Evolutionary conservation across 306 rosid genomes (phyloP).

Genomic region (Vigna reflexopilosa): DNA sequence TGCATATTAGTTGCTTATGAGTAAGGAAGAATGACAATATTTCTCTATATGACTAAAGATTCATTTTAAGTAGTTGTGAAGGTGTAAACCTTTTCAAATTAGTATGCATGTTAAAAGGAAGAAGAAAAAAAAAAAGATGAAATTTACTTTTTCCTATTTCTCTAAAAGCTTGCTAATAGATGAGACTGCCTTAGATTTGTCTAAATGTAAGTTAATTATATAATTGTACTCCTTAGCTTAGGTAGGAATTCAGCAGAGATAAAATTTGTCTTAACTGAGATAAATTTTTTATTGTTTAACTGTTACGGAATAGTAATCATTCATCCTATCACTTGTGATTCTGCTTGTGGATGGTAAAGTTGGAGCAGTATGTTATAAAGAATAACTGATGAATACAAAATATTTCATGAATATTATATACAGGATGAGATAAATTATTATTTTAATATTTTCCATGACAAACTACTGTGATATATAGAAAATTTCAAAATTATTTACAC

Average conservation of each 20-base stretch:
- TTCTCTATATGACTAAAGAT: conserved; percentile 22
- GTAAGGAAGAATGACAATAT: neutral
- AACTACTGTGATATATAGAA: conserved; percentile 12
- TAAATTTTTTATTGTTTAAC: conserved; percentile 3
- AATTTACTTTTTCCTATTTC: neutral
- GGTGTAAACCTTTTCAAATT: conserved; percentile 12
- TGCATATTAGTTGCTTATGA: conserved; percentile 17
- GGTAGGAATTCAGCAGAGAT: conserved; percentile 13
- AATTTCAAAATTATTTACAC: conserved; percentile 13
- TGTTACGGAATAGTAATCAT: conserved; percentile 8
- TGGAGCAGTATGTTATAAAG: neutral
- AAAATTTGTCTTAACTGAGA: conserved; percentile 28
- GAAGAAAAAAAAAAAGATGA: neutral
- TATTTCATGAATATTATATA: neutral
- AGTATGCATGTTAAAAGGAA: conserved; percentile 1
- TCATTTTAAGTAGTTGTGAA: neutral
- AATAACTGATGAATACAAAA: neutral
- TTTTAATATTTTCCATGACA: conserved; percentile 19
- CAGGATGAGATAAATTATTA: conserved; percentile 5
- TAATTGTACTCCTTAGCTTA: conserved; percentile 35
- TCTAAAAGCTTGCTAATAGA: no score
- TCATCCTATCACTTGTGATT: conserved; percentile 16
- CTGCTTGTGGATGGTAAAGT: conserved; percentile 31
- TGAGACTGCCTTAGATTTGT: no score
- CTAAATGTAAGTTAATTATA: conserved; percentile 69